Evolutionary conservation across 1,284 basidiomycete species (phyloP), one percentile per base, ranked within the genome.

Genomic region (Sanghuangporus weigelae): DNA sequence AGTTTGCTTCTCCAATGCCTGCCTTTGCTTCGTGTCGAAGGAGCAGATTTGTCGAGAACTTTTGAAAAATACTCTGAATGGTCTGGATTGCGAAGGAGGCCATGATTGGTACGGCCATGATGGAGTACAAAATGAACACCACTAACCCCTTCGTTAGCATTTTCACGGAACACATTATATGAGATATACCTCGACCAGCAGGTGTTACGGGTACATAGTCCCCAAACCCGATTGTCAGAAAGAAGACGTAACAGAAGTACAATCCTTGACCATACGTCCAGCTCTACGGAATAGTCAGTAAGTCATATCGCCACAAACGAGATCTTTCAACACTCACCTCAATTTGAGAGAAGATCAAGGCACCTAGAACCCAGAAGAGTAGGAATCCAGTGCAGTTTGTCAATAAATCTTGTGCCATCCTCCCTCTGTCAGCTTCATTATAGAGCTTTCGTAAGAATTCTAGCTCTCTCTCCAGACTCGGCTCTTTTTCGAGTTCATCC

Each of bases 231-330:
- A 67, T 54, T 2, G 64, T 51, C 23, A 67, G 53, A 53, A 67
- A 67, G 48, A 63, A 60, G 48, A 67, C 60, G 54, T 67, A 67
- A 44, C 55, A 63, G 36, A 67, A 67, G 54, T 65, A 67, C 16
- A 67, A 19, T 11, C 62, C 63, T 50, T 64, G 50, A 8, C 63
- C 66, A 51, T 67, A 67, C 40, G 59, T 62, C 63, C 63, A 65
- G 7, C 55, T 50, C 66, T 67, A 35, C 10, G 26, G 14, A 38
- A 19, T 38, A 6, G 31, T 36, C 11, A 39, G 36, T 38, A 55
- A 10, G 51, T 51, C 21, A 35, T 48, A 7, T 16, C 46, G 2
- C 38, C 21, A n/a, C 55, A 50, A 19, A 50, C 10, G 7, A 51
- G 4, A 7, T 2, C 7, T 6, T 26, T 7, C 36, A 39, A 2